Evolutionary conservation across 2,329 filamentous ascomycete genomes (phyloP).

Genomic region (Hypocreales sp.): DNA sequence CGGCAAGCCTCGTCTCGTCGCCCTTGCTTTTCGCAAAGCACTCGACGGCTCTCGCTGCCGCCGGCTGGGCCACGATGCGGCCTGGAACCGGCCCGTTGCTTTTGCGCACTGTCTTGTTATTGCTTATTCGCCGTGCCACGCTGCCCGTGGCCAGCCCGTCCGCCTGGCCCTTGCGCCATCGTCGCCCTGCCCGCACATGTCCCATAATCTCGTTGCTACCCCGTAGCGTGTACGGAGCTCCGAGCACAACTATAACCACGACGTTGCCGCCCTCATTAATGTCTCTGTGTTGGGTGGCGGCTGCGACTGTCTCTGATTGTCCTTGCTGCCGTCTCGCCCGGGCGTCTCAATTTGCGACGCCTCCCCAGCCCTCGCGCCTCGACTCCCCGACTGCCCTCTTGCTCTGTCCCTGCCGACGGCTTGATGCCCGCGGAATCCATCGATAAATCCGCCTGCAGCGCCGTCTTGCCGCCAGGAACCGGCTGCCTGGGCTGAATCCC

Average conservation of each 20-base stretch:
- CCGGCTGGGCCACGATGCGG: background rate
- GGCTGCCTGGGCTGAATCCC: constrained; percentile 3
- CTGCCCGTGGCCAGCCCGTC: constrained; percentile 1
- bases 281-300: constrained; percentile 1
- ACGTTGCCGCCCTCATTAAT: constrained; percentile 1
- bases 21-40: too few species aligned
- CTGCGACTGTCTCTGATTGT: constrained; percentile 2
- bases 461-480: too few species aligned
- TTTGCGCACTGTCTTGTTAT: constrained; percentile 3
- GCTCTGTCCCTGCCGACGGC: too few species aligned
- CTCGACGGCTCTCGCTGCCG: too few species aligned
- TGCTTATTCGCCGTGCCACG: constrained; percentile 2
- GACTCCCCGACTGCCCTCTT: constrained; percentile 2
- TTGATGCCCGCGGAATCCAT: too few species aligned
- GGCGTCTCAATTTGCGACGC: constrained; percentile 2
- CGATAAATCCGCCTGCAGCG: constrained; percentile 2
- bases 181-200: constrained; percentile 3
- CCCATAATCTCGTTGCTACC: constrained; percentile 2
- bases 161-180: constrained; percentile 1
- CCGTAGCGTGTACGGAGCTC: constrained; percentile 1
- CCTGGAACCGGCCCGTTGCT: background rate
- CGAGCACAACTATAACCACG: too few species aligned
- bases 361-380: background rate
- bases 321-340: constrained; percentile 3
- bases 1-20: too few species aligned